phyloP scores from a whole-genome alignment of 116 monocot species.

The Trichopus zeylanicus region DNA sequence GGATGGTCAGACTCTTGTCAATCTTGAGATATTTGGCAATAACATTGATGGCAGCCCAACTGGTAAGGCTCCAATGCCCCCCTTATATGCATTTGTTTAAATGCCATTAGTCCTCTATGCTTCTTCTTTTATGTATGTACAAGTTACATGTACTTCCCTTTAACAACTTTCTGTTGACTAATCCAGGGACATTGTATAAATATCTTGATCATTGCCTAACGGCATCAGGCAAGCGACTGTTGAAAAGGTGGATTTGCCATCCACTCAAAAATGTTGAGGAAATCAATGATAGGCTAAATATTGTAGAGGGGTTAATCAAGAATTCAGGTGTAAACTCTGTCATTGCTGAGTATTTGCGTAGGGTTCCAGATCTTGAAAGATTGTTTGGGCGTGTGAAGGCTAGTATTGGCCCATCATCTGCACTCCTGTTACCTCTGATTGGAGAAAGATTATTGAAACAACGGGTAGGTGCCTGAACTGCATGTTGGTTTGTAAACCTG shows the following conservation, averaged over 20 bases:
- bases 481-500: background rate
- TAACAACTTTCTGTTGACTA: background rate
- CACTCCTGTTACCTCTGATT: constrained; percentile 49
- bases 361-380: constrained; percentile 87
- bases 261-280: constrained; percentile 61
- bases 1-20: constrained; percentile 96
- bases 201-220: constrained; percentile 82
- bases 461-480: constrained; percentile 30
- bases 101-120: background rate
- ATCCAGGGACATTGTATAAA: constrained; percentile 78
- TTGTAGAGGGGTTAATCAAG: constrained; percentile 70
- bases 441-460: constrained; percentile 70
- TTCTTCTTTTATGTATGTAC: background rate
- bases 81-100: background rate
- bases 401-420: constrained; percentile 47
- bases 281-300: constrained; percentile 67
- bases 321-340: constrained; percentile 37
- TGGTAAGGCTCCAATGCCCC: constrained; percentile 28
- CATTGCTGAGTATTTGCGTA: constrained; percentile 42
- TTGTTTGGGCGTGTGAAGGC: constrained; percentile 64
- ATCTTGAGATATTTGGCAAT: constrained; percentile 94
- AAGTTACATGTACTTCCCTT: constrained; percentile 2
- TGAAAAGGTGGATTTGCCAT: constrained; percentile 94
- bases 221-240: constrained; percentile 63
- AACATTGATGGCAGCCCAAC: constrained; percentile 69